Base-by-base conservation (phyloP, 2,329 filamentous ascomycete species). In the Clonostachys byssicola region DNA sequence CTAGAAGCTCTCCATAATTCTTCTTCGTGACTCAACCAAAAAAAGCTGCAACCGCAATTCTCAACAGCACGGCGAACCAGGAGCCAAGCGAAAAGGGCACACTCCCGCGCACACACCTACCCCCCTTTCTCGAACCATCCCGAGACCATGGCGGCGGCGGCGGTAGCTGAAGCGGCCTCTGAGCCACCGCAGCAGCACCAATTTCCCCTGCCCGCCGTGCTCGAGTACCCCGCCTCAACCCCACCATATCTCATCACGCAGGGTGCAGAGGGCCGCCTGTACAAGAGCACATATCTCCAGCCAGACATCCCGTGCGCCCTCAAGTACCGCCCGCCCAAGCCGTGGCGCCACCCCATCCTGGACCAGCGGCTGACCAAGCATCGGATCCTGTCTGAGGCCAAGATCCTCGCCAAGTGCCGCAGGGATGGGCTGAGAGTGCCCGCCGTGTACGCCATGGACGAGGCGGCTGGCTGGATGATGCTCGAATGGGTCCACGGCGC, bases 241-340 rank as follows among this genome's bases (percentile, higher is more conserved):
- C 67, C 80, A 43, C 83, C 89, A 52, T 67, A 63, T 43, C 87
- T 96, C 60, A 81, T 97, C 57, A 86, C 89, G 48, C 94, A 97
- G 77, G 94, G 94, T 70, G 94, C 94, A 63, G 94, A 99, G 80
- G 92, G 89, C 50, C 89, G 92, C 54, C 82, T 99, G 62, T 97
- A 95, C 81, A 86, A 84, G 66, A 92, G 89, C 16, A 85, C 81
- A 47, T 95, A 89, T 70, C 84, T 96, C 47, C 65, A 78, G 2
- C 79, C 88, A 38, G 64, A 74, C 48, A 74, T 81, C 10, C 81
- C 86, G 13, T 88, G 85, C 62, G 89, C 92, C 1, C 81, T 97
- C 52, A 99, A 99, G 72, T 85, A 95, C 75, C 89, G 94, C 1
- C 92, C 92, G 1, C 77, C 84, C 23, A 99, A 99, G 71, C 82